phyloP scores from a whole-genome alignment of 2,329 filamentous ascomycete species.

The Fusarium chlamydosporum region DNA sequence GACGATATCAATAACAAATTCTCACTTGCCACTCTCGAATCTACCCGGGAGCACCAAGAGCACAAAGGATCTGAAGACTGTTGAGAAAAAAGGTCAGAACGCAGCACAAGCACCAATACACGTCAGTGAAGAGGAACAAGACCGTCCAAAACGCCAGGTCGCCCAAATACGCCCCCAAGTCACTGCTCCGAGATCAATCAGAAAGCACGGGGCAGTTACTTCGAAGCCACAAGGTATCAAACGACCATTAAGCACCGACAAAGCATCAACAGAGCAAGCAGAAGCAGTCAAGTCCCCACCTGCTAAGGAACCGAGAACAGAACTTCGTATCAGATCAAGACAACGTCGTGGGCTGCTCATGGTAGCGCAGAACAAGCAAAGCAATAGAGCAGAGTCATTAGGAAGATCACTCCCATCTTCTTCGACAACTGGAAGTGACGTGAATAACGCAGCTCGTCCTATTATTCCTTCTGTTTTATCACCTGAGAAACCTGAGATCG shows the following conservation, averaged over 20 bases:
- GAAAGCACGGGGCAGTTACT: background rate
- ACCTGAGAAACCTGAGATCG: conserved; percentile 6
- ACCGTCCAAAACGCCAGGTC: background rate
- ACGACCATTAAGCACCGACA: conserved; percentile 16
- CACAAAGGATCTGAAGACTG: background rate
- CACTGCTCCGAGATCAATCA: background rate
- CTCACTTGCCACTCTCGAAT: background rate
- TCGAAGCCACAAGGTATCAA: conserved; percentile 15
- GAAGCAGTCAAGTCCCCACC: conserved; percentile 3
- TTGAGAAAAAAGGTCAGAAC: background rate
- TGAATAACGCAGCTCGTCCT: background rate
- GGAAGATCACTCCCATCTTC: conserved; percentile 1
- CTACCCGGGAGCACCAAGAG: background rate
- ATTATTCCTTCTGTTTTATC: background rate
- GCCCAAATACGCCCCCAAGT: background rate
- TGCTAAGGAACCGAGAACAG: conserved; percentile 57
- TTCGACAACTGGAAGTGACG: background rate
- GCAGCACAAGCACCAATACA: background rate
- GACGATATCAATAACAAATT: background rate
- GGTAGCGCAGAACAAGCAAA: conserved; percentile 56
- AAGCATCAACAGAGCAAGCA: background rate
- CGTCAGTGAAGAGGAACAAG: conserved; percentile 8
- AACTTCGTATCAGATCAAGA: conserved; percentile 63
- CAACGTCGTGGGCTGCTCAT: conserved; percentile 65
- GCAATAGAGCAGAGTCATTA: background rate